Percentiles rank a stretch among this genome's conserved stretches.
Conservation (phyloP, 2,329 filamentous ascomycete genomes). For the Alternaria arborescens region DNA sequence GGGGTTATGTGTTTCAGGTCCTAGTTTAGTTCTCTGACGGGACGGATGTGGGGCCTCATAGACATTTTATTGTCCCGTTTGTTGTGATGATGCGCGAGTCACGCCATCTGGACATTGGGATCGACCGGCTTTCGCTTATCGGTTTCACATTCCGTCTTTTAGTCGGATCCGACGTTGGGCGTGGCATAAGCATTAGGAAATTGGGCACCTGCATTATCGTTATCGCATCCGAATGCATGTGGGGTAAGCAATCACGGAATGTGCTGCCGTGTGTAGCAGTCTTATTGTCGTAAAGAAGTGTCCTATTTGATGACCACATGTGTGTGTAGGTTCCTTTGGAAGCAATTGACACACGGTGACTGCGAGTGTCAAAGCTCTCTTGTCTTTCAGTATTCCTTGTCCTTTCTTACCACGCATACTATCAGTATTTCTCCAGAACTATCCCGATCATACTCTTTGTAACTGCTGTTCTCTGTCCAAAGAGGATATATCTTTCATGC, state of each 20-base stretch:
- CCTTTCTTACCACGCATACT: too few species aligned
- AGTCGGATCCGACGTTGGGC: not conserved
- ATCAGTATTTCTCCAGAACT: accelerated
- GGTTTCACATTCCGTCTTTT: conserved; percentile 17
- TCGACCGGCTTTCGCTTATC: conserved; percentile 14
- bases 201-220: not conserved
- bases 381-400: not conserved
- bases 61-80: not conserved
- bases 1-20: not conserved
- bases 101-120: conserved; percentile 3
- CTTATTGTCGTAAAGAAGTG: not conserved
- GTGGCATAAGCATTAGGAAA: not conserved
- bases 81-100: not conserved
- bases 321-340: not conserved
- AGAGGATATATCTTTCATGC: too few species aligned
- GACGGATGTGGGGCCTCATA: not conserved
- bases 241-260: not conserved
- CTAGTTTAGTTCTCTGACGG: not conserved
- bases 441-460: too few species aligned
- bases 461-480: too few species aligned
- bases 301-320: not conserved
- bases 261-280: not conserved
- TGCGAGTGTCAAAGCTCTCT: not conserved
- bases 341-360: not conserved
- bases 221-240: not conserved